phyloP scores from a whole-genome alignment of 768 basidiomycete species.

The Candolleomyces efflorescens region DNA sequence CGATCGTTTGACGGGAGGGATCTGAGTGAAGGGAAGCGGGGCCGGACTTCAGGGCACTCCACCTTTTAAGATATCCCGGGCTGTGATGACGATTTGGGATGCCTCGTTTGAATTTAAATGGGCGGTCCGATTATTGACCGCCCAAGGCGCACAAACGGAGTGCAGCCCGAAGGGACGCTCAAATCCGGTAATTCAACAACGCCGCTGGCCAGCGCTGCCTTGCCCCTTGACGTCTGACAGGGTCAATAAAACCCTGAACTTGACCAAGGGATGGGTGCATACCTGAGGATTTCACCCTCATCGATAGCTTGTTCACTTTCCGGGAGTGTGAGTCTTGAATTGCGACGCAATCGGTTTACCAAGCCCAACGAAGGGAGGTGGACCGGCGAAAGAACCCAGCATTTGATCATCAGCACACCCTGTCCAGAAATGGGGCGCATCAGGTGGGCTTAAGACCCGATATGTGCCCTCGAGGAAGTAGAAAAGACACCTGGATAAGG shows the following conservation, averaged over 20 bases:
- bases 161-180: neutral
- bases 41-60: neutral
- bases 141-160: neutral
- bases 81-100: neutral
- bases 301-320: neutral
- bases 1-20: neutral
- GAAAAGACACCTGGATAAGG: neutral
- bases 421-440: neutral
- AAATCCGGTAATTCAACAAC: neutral
- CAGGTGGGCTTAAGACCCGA: neutral
- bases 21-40: neutral
- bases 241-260: neutral
- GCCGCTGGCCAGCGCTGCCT: neutral
- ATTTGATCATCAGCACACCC: neutral
- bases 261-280: neutral
- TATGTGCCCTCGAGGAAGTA: neutral
- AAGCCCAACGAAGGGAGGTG: neutral
- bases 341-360: conserved; percentile 1
- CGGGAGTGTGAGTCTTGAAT: neutral
- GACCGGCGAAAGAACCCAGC: conserved; percentile 4
- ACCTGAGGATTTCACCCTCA: neutral
- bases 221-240: neutral
- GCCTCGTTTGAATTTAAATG: neutral
- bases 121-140: conserved; percentile 5
- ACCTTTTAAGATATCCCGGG: neutral